Evolutionary conservation across 2,329 filamentous ascomycete species (phyloP).

Genomic region (Colletotrichum falcatum): DNA sequence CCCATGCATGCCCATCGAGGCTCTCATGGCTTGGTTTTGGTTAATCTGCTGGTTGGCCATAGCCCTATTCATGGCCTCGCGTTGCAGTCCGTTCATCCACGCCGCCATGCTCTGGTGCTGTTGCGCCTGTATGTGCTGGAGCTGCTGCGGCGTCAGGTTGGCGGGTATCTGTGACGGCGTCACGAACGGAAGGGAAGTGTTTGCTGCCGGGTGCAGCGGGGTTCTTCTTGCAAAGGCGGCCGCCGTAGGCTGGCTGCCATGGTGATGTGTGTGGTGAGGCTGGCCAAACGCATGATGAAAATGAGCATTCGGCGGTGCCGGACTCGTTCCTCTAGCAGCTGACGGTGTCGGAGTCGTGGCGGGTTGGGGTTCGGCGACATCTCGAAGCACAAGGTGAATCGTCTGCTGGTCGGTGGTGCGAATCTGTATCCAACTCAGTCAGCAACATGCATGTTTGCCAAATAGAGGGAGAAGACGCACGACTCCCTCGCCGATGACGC

Average conservation of each 20-base stretch:
- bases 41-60: slow-evolving; percentile 57
- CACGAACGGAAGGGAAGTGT: slow-evolving; percentile 47
- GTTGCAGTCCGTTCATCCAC: slow-evolving; percentile 61
- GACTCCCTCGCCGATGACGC: slow-evolving; percentile 67
- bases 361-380: slow-evolving; percentile 47
- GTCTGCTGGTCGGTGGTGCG: slow-evolving; percentile 57
- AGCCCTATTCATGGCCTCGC: slow-evolving; percentile 57
- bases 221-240: slow-evolving; percentile 47
- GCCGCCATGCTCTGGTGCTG: slow-evolving; percentile 58
- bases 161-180: slow-evolving; percentile 47
- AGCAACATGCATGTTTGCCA: slow-evolving; percentile 21
- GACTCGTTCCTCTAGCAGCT: slow-evolving; percentile 43
- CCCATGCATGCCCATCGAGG: slow-evolving; percentile 56
- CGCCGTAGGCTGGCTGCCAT: slow-evolving; percentile 48
- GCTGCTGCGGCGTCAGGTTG: slow-evolving; percentile 39
- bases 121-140: slow-evolving; percentile 44
- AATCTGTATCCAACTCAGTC: slow-evolving; percentile 37
- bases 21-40: slow-evolving; percentile 58
- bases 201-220: slow-evolving; percentile 45
- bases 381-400: slow-evolving; percentile 65
- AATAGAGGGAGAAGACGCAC: slow-evolving; percentile 54
- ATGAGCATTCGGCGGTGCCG: slow-evolving; percentile 42
- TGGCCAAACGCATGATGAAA: slow-evolving; percentile 41
- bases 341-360: slow-evolving; percentile 44
- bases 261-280: slow-evolving; percentile 42